Percentiles rank a stretch among this genome's conserved stretches.
Evolutionary conservation across 2,329 filamentous ascomycete genomes (phyloP).

Genomic region (Ascochyta rabiei): DNA sequence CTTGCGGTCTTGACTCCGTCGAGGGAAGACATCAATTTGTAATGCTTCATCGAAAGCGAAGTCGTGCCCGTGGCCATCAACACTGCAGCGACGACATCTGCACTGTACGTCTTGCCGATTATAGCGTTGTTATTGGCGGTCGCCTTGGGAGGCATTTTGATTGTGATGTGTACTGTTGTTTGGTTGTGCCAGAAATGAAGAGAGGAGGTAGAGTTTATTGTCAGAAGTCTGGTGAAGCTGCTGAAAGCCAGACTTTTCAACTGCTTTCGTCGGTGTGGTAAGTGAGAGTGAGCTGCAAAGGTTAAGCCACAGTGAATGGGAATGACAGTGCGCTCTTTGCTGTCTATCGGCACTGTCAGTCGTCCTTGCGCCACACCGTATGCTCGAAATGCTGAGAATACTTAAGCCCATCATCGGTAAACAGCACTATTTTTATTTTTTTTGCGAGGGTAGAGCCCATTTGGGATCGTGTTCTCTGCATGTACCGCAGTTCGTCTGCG

Average conservation of each 20-base stretch:
- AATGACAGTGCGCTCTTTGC: too few species aligned
- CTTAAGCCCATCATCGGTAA: too few species aligned
- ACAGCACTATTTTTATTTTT: too few species aligned
- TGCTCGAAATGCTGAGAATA: too few species aligned
- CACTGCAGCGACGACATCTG: conserved; percentile 23
- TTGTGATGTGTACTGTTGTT: not conserved
- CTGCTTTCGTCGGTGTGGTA: not conserved
- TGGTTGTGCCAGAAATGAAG: not conserved
- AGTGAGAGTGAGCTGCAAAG: conserved; percentile 12
- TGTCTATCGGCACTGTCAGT: too few species aligned
- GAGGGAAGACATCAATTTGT: conserved; percentile 27
- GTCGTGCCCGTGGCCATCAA: conserved; percentile 21
- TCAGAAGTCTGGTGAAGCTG: not conserved
- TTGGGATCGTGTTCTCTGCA: too few species aligned
- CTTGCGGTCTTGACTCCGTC: conserved; percentile 26
- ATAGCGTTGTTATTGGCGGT: conserved; percentile 1
- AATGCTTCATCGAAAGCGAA: conserved; percentile 20
- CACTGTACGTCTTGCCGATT: conserved; percentile 14
- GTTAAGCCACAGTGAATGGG: not conserved
- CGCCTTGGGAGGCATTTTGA: conserved; percentile 4
- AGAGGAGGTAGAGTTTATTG: not conserved
- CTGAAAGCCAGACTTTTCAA: not conserved
- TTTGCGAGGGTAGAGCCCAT: too few species aligned
- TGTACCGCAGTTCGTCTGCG: too few species aligned
- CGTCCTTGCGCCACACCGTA: too few species aligned